Evolutionary conservation across 2,329 filamentous ascomycete species (phyloP).

Genomic region (Clarireedia monteithiana): DNA sequence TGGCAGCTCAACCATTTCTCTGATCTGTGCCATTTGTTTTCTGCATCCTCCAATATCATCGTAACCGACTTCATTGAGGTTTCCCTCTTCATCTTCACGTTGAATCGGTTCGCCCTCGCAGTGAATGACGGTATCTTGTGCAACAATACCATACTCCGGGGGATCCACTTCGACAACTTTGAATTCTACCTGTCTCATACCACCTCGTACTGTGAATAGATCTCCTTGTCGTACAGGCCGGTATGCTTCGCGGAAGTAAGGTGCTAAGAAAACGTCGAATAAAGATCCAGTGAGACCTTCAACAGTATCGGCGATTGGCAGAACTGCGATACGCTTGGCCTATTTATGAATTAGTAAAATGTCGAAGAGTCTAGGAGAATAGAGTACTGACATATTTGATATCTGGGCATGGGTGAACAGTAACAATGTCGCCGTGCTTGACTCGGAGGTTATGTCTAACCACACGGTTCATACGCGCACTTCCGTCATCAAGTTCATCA

Average conservation of each 20-base stretch:
- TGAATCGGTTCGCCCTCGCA: constrained; percentile 96
- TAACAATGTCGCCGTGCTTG: constrained; percentile 97
- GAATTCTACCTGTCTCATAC: constrained; percentile 99
- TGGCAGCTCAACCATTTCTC: constrained; percentile 95
- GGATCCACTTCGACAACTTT: constrained; percentile 99
- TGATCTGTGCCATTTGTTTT: constrained; percentile 99
- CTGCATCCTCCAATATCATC: constrained; percentile 98
- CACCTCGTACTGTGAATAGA: constrained; percentile 92
- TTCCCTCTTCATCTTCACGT: constrained; percentile 98
- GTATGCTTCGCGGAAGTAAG: constrained; percentile 99
- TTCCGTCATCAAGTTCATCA: constrained; percentile 96
- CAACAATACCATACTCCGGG: constrained; percentile 96
- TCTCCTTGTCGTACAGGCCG: constrained; percentile 95
- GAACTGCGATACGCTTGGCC: constrained; percentile 98
- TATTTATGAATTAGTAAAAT: constrained; percentile 33
- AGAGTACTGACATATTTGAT: constrained; percentile 89
- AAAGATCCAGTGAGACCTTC: constrained; percentile 96
- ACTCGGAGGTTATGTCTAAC: constrained; percentile 97
- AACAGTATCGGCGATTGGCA: constrained; percentile 95
- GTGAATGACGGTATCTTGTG: constrained; percentile 97
- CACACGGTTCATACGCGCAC: constrained; percentile 94
- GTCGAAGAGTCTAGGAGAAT: not conserved
- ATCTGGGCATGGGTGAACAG: constrained; percentile 93
- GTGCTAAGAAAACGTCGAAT: constrained; percentile 98
- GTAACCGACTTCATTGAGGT: constrained; percentile 97